Percentiles rank a stretch among this genome's conserved stretches.
These are phyloP conservation scores for Cylindrodendrum hubeiense DNA, from an alignment of 2,329 filamentous ascomycete genomes.

Conservation along the genomic window DNA sequence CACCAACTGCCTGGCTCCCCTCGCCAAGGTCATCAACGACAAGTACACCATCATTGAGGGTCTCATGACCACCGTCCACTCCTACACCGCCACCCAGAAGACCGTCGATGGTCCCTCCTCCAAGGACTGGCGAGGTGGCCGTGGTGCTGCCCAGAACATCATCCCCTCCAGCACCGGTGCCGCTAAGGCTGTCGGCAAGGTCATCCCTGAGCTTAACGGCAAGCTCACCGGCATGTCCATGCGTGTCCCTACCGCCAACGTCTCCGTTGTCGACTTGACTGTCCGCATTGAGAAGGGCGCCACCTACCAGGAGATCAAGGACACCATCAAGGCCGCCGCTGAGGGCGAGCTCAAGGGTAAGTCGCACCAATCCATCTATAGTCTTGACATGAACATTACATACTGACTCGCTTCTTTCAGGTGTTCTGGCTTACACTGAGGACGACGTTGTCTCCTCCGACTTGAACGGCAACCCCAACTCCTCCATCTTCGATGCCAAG, in stretches of 20 bases:
- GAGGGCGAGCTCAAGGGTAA: conserved; percentile 87
- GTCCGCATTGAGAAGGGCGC: conserved; percentile 92
- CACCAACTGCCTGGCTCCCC: conserved; percentile 99
- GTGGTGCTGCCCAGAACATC: conserved; percentile 99
- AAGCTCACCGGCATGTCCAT: conserved; percentile 99
- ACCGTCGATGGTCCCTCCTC: conserved; percentile 96
- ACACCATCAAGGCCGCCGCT: conserved; percentile 87
- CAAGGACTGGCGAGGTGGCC: conserved; percentile 99
- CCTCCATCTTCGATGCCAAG: conserved; percentile 99
- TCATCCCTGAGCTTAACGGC: conserved; percentile 97
- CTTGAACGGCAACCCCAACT: conserved; percentile 91
- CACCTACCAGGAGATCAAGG: conserved; percentile 93
- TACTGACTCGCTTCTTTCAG: conserved; percentile 55
- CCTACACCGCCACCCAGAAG: conserved; percentile 99
- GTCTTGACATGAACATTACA: neutral
- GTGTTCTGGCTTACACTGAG: conserved; percentile 94
- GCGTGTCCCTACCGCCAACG: conserved; percentile 98
- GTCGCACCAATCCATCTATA: conserved; percentile 44
- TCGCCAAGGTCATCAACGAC: conserved; percentile 99
- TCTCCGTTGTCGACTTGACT: conserved; percentile 98
- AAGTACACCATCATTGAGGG: conserved; percentile 98
- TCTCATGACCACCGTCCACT: conserved; percentile 99
- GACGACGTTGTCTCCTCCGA: conserved; percentile 96
- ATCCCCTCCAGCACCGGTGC: conserved; percentile 99
- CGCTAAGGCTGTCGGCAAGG: conserved; percentile 99